Percentiles rank a stretch among this genome's conserved stretches.
Conservation (phyloP, 2,329 filamentous ascomycete species). For the Hypoxylon sp. region DNA sequence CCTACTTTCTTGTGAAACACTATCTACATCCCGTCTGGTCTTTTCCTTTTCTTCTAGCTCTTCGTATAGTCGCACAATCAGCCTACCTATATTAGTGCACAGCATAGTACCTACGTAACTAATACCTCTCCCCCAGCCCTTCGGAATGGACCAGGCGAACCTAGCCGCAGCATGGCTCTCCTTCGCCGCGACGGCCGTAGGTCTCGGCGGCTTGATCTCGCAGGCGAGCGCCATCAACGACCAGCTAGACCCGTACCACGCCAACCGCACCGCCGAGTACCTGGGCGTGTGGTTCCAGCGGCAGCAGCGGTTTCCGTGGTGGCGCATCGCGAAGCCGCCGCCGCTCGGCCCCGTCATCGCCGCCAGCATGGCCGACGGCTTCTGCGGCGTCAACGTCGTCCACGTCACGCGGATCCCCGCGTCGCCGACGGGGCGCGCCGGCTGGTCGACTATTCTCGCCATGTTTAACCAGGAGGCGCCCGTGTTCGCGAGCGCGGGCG, state of each 20-base stretch:
- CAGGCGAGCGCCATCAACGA: slow-evolving; percentile 63
- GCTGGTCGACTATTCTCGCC: slow-evolving; percentile 49
- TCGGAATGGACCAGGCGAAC: slow-evolving; percentile 41
- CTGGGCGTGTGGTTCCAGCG: slow-evolving; percentile 51
- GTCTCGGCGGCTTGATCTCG: slow-evolving; percentile 54
- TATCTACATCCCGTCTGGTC: background rate
- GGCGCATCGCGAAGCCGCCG: slow-evolving; percentile 47
- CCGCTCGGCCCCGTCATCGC: slow-evolving; percentile 49
- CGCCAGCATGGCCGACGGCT: slow-evolving; percentile 47
- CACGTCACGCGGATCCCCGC: slow-evolving; percentile 49
- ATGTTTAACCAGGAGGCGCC: slow-evolving; percentile 47
- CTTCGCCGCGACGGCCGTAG: slow-evolving; percentile 44
- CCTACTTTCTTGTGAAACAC: background rate
- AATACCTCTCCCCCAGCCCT: slow-evolving; percentile 9
- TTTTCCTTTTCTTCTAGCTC: background rate
- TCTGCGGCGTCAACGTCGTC: slow-evolving; percentile 49
- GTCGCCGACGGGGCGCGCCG: slow-evolving; percentile 45
- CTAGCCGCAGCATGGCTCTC: slow-evolving; percentile 46
- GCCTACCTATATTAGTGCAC: background rate
- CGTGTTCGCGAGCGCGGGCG: background rate
- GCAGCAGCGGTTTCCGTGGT: slow-evolving; percentile 46
- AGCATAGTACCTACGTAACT: background rate
- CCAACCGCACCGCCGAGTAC: slow-evolving; percentile 47
- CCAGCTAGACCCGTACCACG: slow-evolving; percentile 56
- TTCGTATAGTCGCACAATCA: background rate